Base-by-base conservation (phyloP, 176 grass and related monocot genomes). In the Paspalum vaginatum region DNA sequence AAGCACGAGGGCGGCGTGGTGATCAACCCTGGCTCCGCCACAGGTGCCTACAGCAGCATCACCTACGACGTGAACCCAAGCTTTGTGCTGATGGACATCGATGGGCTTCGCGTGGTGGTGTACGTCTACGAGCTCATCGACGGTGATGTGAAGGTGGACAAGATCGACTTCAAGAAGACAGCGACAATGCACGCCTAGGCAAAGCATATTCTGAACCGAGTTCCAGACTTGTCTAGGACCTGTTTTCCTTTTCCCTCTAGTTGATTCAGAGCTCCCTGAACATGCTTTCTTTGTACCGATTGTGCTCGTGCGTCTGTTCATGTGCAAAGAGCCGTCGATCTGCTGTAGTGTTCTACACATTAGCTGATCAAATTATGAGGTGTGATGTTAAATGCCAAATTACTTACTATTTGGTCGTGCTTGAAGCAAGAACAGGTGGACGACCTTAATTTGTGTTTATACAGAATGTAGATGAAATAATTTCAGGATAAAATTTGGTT, bases 21-120 rank as follows among this genome's bases (percentile, higher is more conserved):
- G 59, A 96, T 99, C 81, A 99, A 99, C 82, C 97, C 97, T 1
- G 93, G 97, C 9, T 96, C 93, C 0, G 97, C 91, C 45, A 99
- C 97, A 2, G 93, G 97, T 27, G 97, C 93, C 17, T 86, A 90
- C 72, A 96, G 93, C 93, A 96, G 97, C 88, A 85, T 99, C 48
- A 96, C 93, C 11, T 99, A 93, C 40, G 97, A 96, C 80, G 93
- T 96, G 49, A 99, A 99, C 85, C 93, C 93, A 0, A 96, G 97
- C 70, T 99, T 99, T 21, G 93, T 99, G 47, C 93, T 99, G 27
- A 93, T 99, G 97, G 97, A 99, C 87, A 91, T 99, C 17, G 97
- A 99, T 22, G 89, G 93, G 72, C 97, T 96, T 53, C 90, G 97
- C 2, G 97, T 99, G 4, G 97, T 99, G 47, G 97, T 99, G 14